phyloP scores from a whole-genome alignment of 106 monocot genomes.

The Alisma plantagoaquatica region DNA sequence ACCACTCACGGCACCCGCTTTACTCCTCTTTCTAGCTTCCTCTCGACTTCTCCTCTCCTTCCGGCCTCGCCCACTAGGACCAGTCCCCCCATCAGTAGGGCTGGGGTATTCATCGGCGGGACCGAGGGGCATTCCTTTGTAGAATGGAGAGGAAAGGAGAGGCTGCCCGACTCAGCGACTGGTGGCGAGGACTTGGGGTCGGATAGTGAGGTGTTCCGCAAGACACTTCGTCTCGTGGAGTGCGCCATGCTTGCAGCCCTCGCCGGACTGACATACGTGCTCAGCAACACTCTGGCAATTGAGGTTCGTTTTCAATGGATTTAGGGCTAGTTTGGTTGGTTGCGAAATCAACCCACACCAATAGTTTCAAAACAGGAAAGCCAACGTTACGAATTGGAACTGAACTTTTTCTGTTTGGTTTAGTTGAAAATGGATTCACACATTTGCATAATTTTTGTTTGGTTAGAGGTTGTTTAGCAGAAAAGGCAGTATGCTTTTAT shows the following conservation, averaged over 20 bases:
- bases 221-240: constrained; percentile 86
- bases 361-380: too few species aligned
- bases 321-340: too few species aligned
- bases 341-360: too few species aligned
- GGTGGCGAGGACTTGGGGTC: constrained; percentile 32
- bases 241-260: constrained; percentile 97
- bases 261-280: constrained; percentile 69
- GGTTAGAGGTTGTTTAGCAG: too few species aligned
- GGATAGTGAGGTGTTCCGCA: constrained; percentile 46
- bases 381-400: too few species aligned
- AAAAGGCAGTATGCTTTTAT: too few species aligned
- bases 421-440: too few species aligned
- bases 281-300: constrained; percentile 86
- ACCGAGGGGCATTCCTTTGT: neutral
- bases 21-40: neutral
- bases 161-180: neutral
- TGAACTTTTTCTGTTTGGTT: too few species aligned
- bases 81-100: too few species aligned
- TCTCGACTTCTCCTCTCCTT: neutral
- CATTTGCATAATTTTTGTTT: too few species aligned
- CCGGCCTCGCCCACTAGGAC: neutral
- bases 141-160: constrained; percentile 1
- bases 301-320: constrained; percentile 54
- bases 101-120: constrained; percentile 4
- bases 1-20: neutral